Evolutionary conservation across 352 stramenopile genomes (phyloP), one percentile per base, ranked within the genome.

Genomic region (Globisporangium iwayamae): DNA sequence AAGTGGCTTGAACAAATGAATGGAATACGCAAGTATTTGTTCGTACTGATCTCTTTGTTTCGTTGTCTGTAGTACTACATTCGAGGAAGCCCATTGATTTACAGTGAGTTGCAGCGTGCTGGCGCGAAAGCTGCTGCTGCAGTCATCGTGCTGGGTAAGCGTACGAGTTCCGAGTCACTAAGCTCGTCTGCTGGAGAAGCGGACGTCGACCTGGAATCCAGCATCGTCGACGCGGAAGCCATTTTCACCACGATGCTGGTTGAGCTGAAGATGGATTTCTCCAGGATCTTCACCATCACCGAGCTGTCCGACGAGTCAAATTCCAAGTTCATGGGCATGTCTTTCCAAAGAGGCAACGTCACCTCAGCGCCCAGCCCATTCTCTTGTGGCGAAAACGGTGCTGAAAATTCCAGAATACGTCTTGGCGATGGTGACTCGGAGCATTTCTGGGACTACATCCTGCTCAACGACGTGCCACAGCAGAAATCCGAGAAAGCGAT

Each of bases 241-340:
- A 93, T 95, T 69, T 93, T 95, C 56, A 78, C 76, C 28, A 93
- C 87, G 18, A 93, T 95, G 85, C 69, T 95, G 14, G 84, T 95
- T 38, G 84, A 93, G 62, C 70, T 95, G 38, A 93, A 95, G 65
- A 93, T 95, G 84, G 80, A 95, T 63, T 90, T 92, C 22, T 74
- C 79, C 9, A 83, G 79, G 61, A 88, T 93, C 45, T 95, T 95
- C 52, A 93, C 87, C 5, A 84, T 95, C 67, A 95, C 87, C 0
- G 87, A 95, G 55, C 80, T 95, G 25, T 72, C 82, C 1, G 82
- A 95, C 54, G 83, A 92, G 63, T 81, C 79, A 32, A 95, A 95
- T 58, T 95, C 87, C n/a, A 95, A 93, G 67, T 93, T 92, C 52
- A 77, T 95, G 52, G 85, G 85, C 4, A 93, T 85, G 60, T 85